Evolutionary conservation across 2,329 filamentous ascomycete species (phyloP), one percentile per base, ranked within the genome.

Genomic region (Epichloe uncinata): DNA sequence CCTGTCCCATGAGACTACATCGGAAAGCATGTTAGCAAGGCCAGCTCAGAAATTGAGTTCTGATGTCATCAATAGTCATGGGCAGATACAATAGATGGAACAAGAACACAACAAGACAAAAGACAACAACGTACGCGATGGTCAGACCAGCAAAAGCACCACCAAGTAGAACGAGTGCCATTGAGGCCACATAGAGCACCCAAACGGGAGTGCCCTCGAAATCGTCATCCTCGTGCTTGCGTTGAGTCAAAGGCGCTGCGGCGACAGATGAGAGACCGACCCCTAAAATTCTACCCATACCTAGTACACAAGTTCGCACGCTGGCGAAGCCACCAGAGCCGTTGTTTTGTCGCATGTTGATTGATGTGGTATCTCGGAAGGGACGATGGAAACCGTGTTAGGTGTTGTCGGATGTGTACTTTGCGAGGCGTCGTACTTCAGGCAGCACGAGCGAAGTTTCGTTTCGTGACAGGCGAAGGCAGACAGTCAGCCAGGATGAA

Each of bases 121-220:
- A 26, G 5, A n/a, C 5, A 13, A 34, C 48, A 45, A 74, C 81
- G 64, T 70, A 84, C 77, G 87, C 87, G 63, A 93, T 89, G 16
- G 93, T 98, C 66, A 98, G 70, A 35, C 93, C 93, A 9, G 93
- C 93, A 70, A 98, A 98, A 38, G 87, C 88, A 54, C 93, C 93
- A 54, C 93, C 93, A 1, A 87, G 77, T 53, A 97, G 72, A 9
- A 97, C 93, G 50, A 98, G 76, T 22, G 81, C 75, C 52, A 87
- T 77, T 16, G 91, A 94, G 33, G 89, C 75, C 50, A 82, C 73
- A 54, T 93, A 77, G 61, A 96, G 88, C 43, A 91, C 72, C 85
- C 87, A 95, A 57, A 95, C 70, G 47, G 78, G 77, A 7, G 81
- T 76, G 54, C 84, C 82, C 22, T 75, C 70, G 7, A 69, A 66